A percentile compares a stretch with the other conserved stretches of the same genome.
These are phyloP conservation scores for Tolypocladium sp. DNA, from an alignment of 2,329 filamentous ascomycete species.

Conservation along the genomic window DNA sequence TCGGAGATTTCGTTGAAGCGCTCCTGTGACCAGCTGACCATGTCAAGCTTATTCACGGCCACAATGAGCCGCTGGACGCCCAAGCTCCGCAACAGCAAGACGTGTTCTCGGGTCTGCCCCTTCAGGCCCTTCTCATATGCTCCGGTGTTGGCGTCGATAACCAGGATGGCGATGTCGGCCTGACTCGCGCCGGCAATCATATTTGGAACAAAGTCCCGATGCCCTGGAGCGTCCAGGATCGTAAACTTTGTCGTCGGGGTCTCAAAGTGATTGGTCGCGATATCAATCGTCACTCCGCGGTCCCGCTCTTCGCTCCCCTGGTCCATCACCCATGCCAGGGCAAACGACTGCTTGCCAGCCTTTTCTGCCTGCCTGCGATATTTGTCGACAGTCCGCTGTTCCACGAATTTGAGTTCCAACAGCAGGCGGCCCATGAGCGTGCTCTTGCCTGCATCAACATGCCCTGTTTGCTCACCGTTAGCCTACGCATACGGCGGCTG, in stretches of 20 bases:
- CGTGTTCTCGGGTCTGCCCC: slow-evolving; percentile 91
- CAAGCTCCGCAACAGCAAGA: slow-evolving; percentile 79
- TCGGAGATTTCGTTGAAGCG: slow-evolving; percentile 79
- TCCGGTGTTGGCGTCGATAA: slow-evolving; percentile 83
- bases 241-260: slow-evolving; percentile 83
- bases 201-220: slow-evolving; percentile 93
- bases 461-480: slow-evolving; percentile 43
- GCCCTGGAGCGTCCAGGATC: slow-evolving; percentile 89
- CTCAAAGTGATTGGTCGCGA: slow-evolving; percentile 90
- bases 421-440: slow-evolving; percentile 94
- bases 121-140: slow-evolving; percentile 90
- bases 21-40: slow-evolving; percentile 70
- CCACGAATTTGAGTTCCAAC: slow-evolving; percentile 79
- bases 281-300: slow-evolving; percentile 91
- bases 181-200: slow-evolving; percentile 98
- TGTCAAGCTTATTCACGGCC: slow-evolving; percentile 92
- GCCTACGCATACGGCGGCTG: not conserved
- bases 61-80: slow-evolving; percentile 83
- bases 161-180: slow-evolving; percentile 89
- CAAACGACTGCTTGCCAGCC: slow-evolving; percentile 91
- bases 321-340: slow-evolving; percentile 93
- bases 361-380: slow-evolving; percentile 82
- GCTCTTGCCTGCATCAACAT: slow-evolving; percentile 96
- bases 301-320: slow-evolving; percentile 82
- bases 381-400: slow-evolving; percentile 80